Base-by-base conservation (phyloP, 2,329 filamentous ascomycete genomes). In the Ploettnerulaceae sp. region DNA sequence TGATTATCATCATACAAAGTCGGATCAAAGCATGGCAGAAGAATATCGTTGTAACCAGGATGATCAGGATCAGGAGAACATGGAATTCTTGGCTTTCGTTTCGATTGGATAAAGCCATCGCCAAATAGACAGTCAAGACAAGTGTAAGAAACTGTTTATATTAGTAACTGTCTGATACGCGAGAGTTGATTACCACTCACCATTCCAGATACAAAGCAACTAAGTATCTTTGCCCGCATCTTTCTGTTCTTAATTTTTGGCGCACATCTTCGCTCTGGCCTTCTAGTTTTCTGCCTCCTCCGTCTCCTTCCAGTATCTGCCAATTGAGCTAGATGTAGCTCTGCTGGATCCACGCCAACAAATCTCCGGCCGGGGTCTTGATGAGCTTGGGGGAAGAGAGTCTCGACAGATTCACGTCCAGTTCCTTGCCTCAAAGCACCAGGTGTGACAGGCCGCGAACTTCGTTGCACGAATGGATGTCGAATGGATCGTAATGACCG, bases 11-110 rank as follows among this genome's bases (percentile, higher is more conserved):
- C 67, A 94, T 76, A 65, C 79, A 82, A 3, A 94, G 73, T 14
- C 86, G 81, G 47, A 93, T 77, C 12, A 93, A 69, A 32, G 82
- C 79, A 66, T 94, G 87, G 60, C 81, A 84, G 72, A 95, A 93
- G 67, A 94, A 81, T 55, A 91, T 79, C 2, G 84, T 82, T 25
- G 83, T 76, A 42, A 83, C 71, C 41, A 94, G 68, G 47, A 94
- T 82, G 54, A 90, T 73, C 43, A 95, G 74, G 47, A 95, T 82
- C 49, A 95, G 75, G 43, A 94, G 72, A 49, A 94, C 79, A 58
- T 89, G 86, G 60, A 94, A 83, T 65, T 89, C 84, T 63, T 79
- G 79, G 32, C 77, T 77, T 40, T 77, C 70, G 50, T 80, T 72
- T 31, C 76, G 77, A 51, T 79, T 73, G 3, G 83, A 82, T 34